phyloP scores from a whole-genome alignment of 2,329 filamentous ascomycete genomes.

The Plectosphaerella cucumerina region DNA sequence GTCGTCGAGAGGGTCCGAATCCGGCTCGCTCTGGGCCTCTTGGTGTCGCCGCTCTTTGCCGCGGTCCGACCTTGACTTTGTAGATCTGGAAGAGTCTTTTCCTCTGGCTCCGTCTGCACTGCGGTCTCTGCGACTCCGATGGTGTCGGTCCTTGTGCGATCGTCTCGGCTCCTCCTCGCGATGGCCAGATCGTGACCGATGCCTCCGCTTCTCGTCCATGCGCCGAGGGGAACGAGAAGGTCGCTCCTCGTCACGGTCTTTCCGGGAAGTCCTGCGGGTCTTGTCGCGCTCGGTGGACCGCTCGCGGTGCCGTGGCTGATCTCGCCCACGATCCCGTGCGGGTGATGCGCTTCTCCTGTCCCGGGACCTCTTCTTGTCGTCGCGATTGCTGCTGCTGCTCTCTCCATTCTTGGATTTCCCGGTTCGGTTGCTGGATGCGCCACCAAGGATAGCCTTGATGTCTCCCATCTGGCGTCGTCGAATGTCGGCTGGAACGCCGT shows the following conservation, averaged over 20 bases:
- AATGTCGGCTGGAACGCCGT: conserved; percentile 45
- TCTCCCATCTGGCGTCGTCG: conserved; percentile 55
- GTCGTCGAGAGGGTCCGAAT: conserved; percentile 70
- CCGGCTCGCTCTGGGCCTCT: conserved; percentile 19
- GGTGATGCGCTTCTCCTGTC: conserved; percentile 1
- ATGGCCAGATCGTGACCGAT: too few relatives aligned
- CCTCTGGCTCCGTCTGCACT: background rate
- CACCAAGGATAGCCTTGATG: conserved; percentile 54
- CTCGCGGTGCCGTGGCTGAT: too few relatives aligned
- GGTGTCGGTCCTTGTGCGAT: background rate
- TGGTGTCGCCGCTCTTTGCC: background rate
- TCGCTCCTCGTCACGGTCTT: background rate
- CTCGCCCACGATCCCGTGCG: background rate
- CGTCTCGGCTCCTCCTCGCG: too few relatives aligned
- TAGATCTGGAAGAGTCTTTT: background rate
- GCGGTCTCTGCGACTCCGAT: background rate
- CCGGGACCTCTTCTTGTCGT: conserved; percentile 1
- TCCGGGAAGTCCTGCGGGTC: too few relatives aligned
- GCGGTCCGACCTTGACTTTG: background rate
- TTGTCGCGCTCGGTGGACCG: too few relatives aligned
- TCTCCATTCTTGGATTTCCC: background rate
- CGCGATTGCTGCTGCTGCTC: conserved; percentile 11
- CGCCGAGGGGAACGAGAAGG: too few relatives aligned
- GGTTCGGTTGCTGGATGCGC: conserved; percentile 9
- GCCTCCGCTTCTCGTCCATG: too few relatives aligned